phyloP scores from a whole-genome alignment of 306 rosid species.

The Quercus variabilis region DNA sequence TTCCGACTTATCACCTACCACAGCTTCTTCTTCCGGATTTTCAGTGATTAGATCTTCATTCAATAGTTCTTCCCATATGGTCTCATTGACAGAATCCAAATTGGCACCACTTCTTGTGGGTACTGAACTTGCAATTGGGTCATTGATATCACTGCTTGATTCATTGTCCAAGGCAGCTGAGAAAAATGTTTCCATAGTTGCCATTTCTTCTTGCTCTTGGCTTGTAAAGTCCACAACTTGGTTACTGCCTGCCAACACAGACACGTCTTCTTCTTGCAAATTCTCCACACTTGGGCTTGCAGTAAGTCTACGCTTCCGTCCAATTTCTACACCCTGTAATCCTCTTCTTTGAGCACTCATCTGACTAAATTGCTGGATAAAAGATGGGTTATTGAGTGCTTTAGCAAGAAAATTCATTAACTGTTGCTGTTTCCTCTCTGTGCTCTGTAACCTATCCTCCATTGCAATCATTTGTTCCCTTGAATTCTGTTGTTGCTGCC shows the following conservation, averaged over 20 bases:
- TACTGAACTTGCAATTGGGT: constrained; percentile 23
- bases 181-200: constrained; percentile 42
- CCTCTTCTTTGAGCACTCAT: constrained; percentile 37
- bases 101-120: constrained; percentile 20
- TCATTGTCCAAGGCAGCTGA: constrained; percentile 39
- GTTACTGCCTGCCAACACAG: constrained; percentile 18
- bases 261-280: constrained; percentile 38
- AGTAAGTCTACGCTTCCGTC: constrained; percentile 63
- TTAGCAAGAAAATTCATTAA: constrained; percentile 66
- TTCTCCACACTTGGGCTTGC: constrained; percentile 55
- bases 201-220: constrained; percentile 39
- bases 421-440: constrained; percentile 76
- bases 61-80: constrained; percentile 62
- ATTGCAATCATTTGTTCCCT: constrained; percentile 41
- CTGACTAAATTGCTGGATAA: constrained; percentile 40
- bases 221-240: constrained; percentile 15
- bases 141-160: constrained; percentile 43
- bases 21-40: constrained; percentile 46
- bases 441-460: constrained; percentile 55
- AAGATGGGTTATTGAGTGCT: constrained; percentile 55
- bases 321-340: constrained; percentile 32
- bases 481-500: constrained; percentile 73
- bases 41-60: constrained; percentile 47
- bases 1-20: constrained; percentile 43
- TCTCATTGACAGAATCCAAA: constrained; percentile 32